A percentile compares a stretch with the other conserved stretches of the same genome.
Conservation (phyloP, 495 filamentous ascomycete species). For the Immersiella caudata region DNA sequence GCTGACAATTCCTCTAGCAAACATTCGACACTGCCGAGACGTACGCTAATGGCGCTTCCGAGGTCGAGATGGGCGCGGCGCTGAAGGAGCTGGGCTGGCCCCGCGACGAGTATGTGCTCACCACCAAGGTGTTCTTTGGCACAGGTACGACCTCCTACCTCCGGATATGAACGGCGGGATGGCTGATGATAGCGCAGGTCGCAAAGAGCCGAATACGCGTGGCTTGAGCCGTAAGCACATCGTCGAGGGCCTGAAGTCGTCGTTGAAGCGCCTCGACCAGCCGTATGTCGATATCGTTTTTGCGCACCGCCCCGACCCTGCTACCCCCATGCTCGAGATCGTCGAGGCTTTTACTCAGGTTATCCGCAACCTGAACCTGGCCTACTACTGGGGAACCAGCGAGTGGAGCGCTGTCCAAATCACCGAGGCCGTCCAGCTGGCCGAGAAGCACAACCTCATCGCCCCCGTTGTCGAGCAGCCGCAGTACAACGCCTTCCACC, state of each 20-base stretch:
- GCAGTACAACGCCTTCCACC: constrained; percentile 75
- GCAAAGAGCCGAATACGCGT: constrained; percentile 61
- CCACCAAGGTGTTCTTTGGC: constrained; percentile 68
- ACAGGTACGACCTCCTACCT: constrained; percentile 25
- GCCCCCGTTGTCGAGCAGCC: constrained; percentile 86
- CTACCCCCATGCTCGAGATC: constrained; percentile 84
- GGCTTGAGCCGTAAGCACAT: constrained; percentile 82
- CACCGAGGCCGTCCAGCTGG: constrained; percentile 71
- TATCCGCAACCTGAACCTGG: constrained; percentile 70
- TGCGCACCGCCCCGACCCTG: constrained; percentile 79
- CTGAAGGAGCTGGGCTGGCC: constrained; percentile 72
- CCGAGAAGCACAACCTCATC: constrained; percentile 74
- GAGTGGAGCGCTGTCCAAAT: constrained; percentile 87
- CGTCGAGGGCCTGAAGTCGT: constrained; percentile 54
- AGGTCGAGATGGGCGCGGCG: constrained; percentile 73
- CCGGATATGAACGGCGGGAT: neutral
- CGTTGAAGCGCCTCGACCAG: constrained; percentile 69
- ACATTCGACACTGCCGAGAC: constrained; percentile 66
- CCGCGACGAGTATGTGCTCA: constrained; percentile 79
- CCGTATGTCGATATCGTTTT: constrained; percentile 81
- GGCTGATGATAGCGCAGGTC: neutral
- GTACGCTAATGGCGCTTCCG: constrained; percentile 69
- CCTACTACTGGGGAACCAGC: constrained; percentile 90
- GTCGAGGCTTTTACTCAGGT: constrained; percentile 84
- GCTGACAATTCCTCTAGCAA: constrained; percentile 28